Evolutionary conservation across 140 eudicot species (phyloP), one percentile per base, ranked within the genome.

Genomic region (Senecio squalidus): DNA sequence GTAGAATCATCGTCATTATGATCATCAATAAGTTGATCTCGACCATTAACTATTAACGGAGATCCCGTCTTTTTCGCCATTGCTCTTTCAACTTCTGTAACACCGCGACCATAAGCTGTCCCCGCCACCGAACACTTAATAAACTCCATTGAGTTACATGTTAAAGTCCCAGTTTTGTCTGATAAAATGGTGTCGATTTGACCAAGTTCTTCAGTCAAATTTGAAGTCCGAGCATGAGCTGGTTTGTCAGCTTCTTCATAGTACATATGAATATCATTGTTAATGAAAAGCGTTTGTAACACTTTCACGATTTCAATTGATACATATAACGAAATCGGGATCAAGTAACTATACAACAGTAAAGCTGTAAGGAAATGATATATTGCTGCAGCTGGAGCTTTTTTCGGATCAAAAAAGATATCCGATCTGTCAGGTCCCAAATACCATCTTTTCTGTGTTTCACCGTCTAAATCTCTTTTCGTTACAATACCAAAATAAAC

Each of bases 131-230:
- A 91, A 62, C 94, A 91, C 69, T 91, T 91, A 29, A 86, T 71
- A 48, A 91, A 91, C 81, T 91, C 98, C 98, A 91, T 91, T 2
- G 98, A 81, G 55, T 91, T 91, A 72, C 94, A 84, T 21, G 98
- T 91, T 80, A 91, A 73, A 1, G 98, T 91, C 20, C 98, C 98
- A 0, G 98, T 91, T 65, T 91, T 91, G 69, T 91, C 98, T 16
- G 98, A 91, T 51, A 91, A 83, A 45, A 91, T 78, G n/a, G 98
- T 91, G 76, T 91, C 74, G 6, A 91, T 88, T 75, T 91, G 98
- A 31, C 98, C 98, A 40, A 91, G 91, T 71, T 91, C 98, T 73
- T 91, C 98, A 1, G 84, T 91, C 53, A 91, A 53, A 69, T 91
- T 91, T 16, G 98, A 91, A 21, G 98, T 91, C 3, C 98, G 79